Conservation (phyloP, 768 basidiomycete species). For the Kwoniella mangroviensis region DNA sequence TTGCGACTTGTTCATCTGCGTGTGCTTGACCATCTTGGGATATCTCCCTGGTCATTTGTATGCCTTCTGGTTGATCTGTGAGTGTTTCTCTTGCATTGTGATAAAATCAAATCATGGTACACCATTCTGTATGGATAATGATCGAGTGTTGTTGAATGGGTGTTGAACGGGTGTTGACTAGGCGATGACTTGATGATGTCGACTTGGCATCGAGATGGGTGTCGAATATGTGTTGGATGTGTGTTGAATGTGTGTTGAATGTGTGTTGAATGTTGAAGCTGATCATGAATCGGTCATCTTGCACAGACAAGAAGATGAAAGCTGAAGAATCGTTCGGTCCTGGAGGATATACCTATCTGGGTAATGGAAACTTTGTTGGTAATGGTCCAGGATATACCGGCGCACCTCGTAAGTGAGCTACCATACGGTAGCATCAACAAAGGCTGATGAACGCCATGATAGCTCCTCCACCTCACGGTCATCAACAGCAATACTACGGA, state of each 20-base stretch:
- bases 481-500: conserved; percentile 37
- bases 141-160: too few relatives aligned
- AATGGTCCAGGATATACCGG: conserved; percentile 23
- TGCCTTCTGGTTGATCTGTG: conserved; percentile 53
- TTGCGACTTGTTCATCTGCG: conserved; percentile 51
- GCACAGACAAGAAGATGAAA: conserved; percentile 52
- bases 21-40: conserved; percentile 8
- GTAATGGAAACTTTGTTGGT: conserved; percentile 51
- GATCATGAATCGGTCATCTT: too few relatives aligned
- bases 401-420: conserved; percentile 14
- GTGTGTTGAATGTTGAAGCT: too few relatives aligned
- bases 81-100: too few relatives aligned
- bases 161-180: too few relatives aligned
- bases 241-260: too few relatives aligned
- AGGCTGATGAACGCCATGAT: neutral
- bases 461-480: conserved; percentile 12
- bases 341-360: conserved; percentile 46
- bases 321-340: conserved; percentile 53
- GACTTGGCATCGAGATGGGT: too few relatives aligned
- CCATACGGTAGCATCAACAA: neutral
- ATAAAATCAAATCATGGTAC: too few relatives aligned
- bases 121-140: too few relatives aligned
- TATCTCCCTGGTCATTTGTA: conserved; percentile 45
- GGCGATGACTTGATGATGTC: too few relatives aligned
- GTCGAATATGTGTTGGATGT: too few relatives aligned